Evolutionary conservation across 2,329 filamentous ascomycete genomes (phyloP), one percentile per base, ranked within the genome.

Genomic region (Aureobasidium lini): DNA sequence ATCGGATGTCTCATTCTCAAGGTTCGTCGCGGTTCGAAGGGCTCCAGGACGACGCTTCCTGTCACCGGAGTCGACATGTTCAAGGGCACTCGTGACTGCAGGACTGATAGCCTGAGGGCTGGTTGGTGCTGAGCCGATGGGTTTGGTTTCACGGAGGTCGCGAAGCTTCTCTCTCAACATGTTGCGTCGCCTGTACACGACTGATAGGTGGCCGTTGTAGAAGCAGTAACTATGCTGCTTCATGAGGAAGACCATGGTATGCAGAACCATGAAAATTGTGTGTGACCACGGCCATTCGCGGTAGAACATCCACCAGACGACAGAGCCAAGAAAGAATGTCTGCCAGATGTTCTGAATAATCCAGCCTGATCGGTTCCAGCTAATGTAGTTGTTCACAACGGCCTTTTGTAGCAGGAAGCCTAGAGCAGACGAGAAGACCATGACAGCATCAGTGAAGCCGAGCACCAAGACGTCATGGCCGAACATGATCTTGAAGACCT

Each of bases 221-320:
- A 89, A 90, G 4, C 86, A 81, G 67, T 89, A 91, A 16, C 85
- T 87, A 69, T 91, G 89, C 72, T 90, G 87, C 75, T 93, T 93
- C 89, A 92, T 92, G 28, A 92, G 70, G 79, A 91, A 87, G 3
- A 88, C 83, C 59, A 92, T 74, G 13, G 84, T 84, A 68, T 92
- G 88, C 16, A 92, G 75, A 9, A 89, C 84, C 53, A 89, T 88
- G 70, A 88, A 90, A 16, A 90, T 85, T 1, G 87, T 89, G 67
- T 90, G 88, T 13, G 88, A 89, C 89, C 89, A 92, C 1, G 88
- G 86, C 89, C 88, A 93, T 53, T 90, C 83, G 4, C 88, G 80
- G 67, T 84, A 80, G 52, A 87, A 79, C 0, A 87, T 86, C 75
- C 87, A 83, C 54, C 80, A 81, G 5, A 91, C 75, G 3, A 87